Evolutionary conservation across 2,329 filamentous ascomycete species (phyloP), one percentile per base, ranked within the genome.

Genomic region (Grosmannia clavigera): DNA sequence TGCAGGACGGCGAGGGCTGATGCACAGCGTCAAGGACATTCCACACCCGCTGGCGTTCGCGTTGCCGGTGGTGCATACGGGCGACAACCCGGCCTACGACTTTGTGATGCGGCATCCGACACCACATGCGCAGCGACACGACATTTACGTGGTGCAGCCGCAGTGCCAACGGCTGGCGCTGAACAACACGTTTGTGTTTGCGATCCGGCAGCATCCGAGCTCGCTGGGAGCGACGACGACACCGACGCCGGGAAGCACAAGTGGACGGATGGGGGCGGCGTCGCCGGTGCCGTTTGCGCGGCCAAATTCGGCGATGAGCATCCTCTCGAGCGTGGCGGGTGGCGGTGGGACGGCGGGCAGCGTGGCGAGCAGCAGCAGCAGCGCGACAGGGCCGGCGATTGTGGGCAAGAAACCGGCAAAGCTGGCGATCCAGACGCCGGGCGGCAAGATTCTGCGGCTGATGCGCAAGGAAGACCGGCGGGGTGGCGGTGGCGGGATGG

Each of bases 171-270:
- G 86, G 31, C 78, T 99, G 33, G 92, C 90, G 1, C 79, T 95
- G 60, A 96, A 97, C 76, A 97, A 99, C 70, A 99, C 94, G 0
- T 99, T 96, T 69, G 92, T 99, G 33, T 99, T 99, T 72, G 88
- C 88, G 58, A 88, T 99, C 62, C 88, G 94, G 54, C 94, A 99
- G 69, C 92, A 99, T 70, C 89, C 92, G 0, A 79, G 76, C 70
- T 87, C 90, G 0, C 63, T 72, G 0, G 64, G 69, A 0, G 68
- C 67, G 1, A 69, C 78, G 62, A 76, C 76, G 11, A 76, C 76
- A 11, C 75, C 78, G 5, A 16, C 43, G 5, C 7, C 7, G 16
- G 46, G 31, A 3, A 6, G 38, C 38, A 40, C 38, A 14, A 7
- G 27, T 35, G 22, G 25, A 3, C 38, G 52, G 12, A 12, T 12